Conservation (phyloP, 176 grass and related monocot species). For the Elaeis guineensis region DNA sequence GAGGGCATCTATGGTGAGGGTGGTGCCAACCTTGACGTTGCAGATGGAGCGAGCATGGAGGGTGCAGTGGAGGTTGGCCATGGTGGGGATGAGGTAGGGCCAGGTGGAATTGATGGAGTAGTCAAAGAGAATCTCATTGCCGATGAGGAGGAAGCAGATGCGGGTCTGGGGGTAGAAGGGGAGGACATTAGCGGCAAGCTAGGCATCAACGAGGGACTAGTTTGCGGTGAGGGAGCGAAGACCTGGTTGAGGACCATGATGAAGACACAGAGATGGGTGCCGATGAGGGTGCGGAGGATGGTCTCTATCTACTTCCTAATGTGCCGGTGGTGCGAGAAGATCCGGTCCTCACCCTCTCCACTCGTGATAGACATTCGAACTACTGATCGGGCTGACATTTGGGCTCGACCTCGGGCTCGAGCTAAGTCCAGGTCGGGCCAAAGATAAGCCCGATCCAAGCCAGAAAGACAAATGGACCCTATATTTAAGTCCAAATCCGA, state of each 20-base stretch:
- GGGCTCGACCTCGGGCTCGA: too few relatives aligned
- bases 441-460: too few relatives aligned
- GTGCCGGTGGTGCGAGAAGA: too few relatives aligned
- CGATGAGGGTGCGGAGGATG: constrained; percentile 56
- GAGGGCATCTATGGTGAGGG: constrained; percentile 81
- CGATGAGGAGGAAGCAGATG: constrained; percentile 79
- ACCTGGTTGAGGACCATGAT: constrained; percentile 89
- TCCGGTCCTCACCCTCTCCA: too few relatives aligned
- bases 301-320: too few relatives aligned
- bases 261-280: constrained; percentile 44
- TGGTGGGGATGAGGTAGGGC: constrained; percentile 59
- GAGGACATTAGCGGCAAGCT: constrained; percentile 45
- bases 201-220: constrained; percentile 43
- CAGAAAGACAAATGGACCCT: too few relatives aligned
- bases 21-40: constrained; percentile 74
- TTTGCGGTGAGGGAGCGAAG: constrained; percentile 49
- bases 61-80: constrained; percentile 55
- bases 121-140: constrained; percentile 89
- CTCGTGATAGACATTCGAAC: too few relatives aligned
- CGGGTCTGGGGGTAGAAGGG: too few relatives aligned
- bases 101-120: constrained; percentile 42
- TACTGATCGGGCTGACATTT: too few relatives aligned
- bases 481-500: too few relatives aligned
- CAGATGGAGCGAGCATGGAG: constrained; percentile 27
- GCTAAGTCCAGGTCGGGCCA: too few relatives aligned